A percentile compares a stretch with the other conserved stretches of the same genome.
These are phyloP conservation scores for Verbena officinalis DNA, from an alignment of 257 asterid species.

Conservation along the genomic window DNA sequence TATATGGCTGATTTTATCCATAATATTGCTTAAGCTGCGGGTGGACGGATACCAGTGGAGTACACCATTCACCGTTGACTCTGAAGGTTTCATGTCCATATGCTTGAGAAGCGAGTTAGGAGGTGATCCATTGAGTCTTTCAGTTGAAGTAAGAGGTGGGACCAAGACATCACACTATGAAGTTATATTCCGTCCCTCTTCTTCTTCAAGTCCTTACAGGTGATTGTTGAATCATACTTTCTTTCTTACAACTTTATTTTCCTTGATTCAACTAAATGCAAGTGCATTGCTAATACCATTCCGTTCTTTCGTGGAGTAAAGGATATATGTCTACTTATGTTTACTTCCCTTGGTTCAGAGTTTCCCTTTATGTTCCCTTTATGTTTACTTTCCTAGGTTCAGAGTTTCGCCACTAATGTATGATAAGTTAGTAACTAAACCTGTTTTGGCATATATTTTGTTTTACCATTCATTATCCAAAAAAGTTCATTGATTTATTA, in stretches of 20 bases:
- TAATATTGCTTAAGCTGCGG: constrained; percentile 59
- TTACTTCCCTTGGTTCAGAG: constrained; percentile 2
- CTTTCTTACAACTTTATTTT: constrained; percentile 1
- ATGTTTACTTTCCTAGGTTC: background rate
- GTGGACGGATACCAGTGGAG: constrained; percentile 91
- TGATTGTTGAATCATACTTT: constrained; percentile 34
- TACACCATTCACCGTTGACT: constrained; percentile 68
- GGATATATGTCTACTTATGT: background rate
- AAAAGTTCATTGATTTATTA: background rate
- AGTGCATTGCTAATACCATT: background rate
- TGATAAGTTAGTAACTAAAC: constrained; percentile 6
- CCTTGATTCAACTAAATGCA: background rate
- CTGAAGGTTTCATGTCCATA: constrained; percentile 80
- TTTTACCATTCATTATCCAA: background rate
- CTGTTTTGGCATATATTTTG: background rate
- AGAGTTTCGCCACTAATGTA: constrained; percentile 3
- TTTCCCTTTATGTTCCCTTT: no score
- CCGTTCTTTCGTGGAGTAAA: constrained; percentile 17
- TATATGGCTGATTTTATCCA: constrained; percentile 30
- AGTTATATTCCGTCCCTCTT: constrained; percentile 80
- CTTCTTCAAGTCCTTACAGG: constrained; percentile 97
- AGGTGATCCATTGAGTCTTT: constrained; percentile 46
- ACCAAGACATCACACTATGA: constrained; percentile 77
- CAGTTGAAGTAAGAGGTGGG: constrained; percentile 89
- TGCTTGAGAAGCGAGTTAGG: constrained; percentile 71